phyloP scores from a whole-genome alignment of 495 filamentous ascomycete genomes.

The Niebla homalea region DNA sequence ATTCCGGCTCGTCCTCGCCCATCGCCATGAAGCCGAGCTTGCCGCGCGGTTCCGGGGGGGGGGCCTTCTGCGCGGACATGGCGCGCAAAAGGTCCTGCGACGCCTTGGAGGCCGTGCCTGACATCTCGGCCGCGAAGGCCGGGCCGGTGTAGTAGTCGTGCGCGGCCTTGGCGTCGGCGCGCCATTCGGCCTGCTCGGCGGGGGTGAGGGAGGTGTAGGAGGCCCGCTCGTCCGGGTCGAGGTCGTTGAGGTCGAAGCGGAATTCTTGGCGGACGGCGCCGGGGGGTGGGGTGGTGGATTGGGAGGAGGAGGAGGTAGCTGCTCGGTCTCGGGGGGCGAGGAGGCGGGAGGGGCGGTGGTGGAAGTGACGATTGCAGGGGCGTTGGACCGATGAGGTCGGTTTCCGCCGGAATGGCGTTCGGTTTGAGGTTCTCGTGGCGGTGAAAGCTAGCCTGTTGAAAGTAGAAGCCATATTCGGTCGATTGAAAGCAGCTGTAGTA shows the following conservation, averaged over 20 bases:
- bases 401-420: constrained; percentile 10
- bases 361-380: constrained; percentile 26
- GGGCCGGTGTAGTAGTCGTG: constrained; percentile 15
- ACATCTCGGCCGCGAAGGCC: constrained; percentile 13
- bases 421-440: constrained; percentile 13
- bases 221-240: constrained; percentile 30
- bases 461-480: constrained; percentile 22
- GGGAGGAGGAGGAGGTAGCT: constrained; percentile 17
- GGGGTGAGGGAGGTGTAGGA: constrained; percentile 36
- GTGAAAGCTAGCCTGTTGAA: constrained; percentile 20
- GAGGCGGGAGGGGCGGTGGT: constrained; percentile 24
- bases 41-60: not conserved
- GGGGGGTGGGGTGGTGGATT: constrained; percentile 22
- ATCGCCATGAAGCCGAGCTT: constrained; percentile 37
- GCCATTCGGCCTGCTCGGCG: constrained; percentile 29
- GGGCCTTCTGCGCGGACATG: not conserved
- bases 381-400: constrained; percentile 4
- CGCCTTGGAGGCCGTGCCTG: constrained; percentile 3
- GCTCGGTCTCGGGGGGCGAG: not conserved
- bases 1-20: constrained; percentile 39
- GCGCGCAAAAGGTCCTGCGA: constrained; percentile 2
- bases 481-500: no score
- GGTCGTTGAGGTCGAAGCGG: constrained; percentile 15
- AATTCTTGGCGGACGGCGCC: constrained; percentile 16
- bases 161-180: constrained; percentile 7